Conservation (phyloP, 768 basidiomycete genomes). For the Hypholoma sublateritium region DNA sequence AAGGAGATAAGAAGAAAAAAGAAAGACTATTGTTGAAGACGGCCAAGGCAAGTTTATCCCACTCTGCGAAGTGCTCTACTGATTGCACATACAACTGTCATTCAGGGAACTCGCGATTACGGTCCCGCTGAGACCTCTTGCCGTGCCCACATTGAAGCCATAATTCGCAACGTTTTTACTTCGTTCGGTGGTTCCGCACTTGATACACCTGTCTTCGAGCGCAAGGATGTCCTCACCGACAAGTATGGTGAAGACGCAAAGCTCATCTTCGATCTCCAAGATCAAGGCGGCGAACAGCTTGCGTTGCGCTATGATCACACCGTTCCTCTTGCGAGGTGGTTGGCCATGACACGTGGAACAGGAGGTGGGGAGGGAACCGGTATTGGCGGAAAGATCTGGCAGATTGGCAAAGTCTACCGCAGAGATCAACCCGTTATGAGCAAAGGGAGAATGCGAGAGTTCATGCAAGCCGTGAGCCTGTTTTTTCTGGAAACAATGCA, state of each 20-base stretch:
- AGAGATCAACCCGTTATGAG: conserved; percentile 96
- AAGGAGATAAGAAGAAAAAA: conserved; percentile 58
- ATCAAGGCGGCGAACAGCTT: conserved; percentile 96
- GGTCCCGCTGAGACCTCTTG: conserved; percentile 91
- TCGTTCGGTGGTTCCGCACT: conserved; percentile 89
- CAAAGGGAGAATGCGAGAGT: conserved; percentile 98
- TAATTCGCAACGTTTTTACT: conserved; percentile 85
- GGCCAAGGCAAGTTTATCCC: conserved; percentile 67
- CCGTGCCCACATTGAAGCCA: conserved; percentile 85
- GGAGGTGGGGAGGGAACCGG: conserved; percentile 43
- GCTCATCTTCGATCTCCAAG: conserved; percentile 95
- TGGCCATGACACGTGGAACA: conserved; percentile 90
- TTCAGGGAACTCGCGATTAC: conserved; percentile 92
- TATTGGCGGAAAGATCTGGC: conserved; percentile 85
- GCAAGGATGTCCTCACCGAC: conserved; percentile 92
- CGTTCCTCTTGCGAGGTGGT: conserved; percentile 91
- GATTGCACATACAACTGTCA: neutral
- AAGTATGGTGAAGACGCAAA: conserved; percentile 99
- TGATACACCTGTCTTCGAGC: conserved; percentile 98
- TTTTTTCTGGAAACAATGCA: neutral
- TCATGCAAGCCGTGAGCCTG: conserved; percentile 84
- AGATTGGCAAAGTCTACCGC: conserved; percentile 98
- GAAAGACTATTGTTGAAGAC: conserved; percentile 84
- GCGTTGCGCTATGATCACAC: conserved; percentile 96
- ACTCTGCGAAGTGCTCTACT: conserved; percentile 10